Conservation (phyloP, 441 rosid genomes). For the Melastoma candidum region DNA sequence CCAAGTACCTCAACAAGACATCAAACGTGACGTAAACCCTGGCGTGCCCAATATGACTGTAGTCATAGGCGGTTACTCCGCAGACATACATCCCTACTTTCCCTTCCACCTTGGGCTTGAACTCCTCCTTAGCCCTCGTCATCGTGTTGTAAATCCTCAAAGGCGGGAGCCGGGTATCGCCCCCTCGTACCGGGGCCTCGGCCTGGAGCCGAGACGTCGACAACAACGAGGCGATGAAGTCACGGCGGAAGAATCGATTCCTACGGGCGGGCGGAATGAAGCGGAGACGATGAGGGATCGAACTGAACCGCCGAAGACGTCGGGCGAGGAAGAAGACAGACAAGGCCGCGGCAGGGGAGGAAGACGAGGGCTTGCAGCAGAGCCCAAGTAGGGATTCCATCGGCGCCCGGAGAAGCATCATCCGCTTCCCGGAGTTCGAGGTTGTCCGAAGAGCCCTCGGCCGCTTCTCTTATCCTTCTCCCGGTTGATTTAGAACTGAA, state of each 20-base stretch:
- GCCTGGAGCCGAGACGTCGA: background rate
- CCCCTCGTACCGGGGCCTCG: background rate
- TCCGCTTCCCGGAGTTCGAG: too few relatives aligned
- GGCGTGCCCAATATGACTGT: conserved; percentile 21
- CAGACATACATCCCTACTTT: conserved; percentile 19
- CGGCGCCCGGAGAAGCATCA: too few relatives aligned
- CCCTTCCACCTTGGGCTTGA: conserved; percentile 17
- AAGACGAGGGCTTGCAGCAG: conserved; percentile 2
- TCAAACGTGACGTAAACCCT: conserved; percentile 18
- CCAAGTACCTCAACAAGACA: conserved; percentile 11
- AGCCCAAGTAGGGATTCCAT: conserved; percentile 2
- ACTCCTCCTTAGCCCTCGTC: conserved; percentile 14
- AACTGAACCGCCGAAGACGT: background rate
- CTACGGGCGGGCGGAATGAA: background rate
- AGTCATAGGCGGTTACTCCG: conserved; percentile 19
- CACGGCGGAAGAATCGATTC: background rate
- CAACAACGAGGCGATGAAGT: background rate
- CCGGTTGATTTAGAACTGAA: too few relatives aligned
- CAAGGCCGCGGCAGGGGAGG: background rate
- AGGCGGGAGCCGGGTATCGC: background rate
- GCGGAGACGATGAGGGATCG: background rate
- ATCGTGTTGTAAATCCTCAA: conserved; percentile 14
- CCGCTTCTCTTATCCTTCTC: too few relatives aligned
- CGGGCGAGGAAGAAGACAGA: too few relatives aligned
- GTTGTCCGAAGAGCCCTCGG: too few relatives aligned